Evolutionary conservation across 257 asterid species (phyloP).

Genomic region (Solanum tarijense): DNA sequence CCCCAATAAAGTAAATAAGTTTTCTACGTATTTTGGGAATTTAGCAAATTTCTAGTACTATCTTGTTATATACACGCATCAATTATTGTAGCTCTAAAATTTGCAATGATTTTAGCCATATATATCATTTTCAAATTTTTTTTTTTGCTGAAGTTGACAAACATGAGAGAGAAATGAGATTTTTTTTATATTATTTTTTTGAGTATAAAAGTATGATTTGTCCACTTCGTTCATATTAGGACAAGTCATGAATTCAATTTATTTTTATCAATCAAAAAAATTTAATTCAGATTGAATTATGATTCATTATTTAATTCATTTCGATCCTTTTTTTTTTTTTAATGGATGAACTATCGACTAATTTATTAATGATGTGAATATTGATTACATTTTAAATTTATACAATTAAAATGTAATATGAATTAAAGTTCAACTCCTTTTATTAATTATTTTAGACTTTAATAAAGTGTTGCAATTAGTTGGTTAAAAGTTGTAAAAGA

Average conservation of each 20-base stretch:
- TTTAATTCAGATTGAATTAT: not conserved
- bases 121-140: not conserved
- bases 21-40: not conserved
- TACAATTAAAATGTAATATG: not conserved
- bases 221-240: not conserved
- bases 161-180: not conserved
- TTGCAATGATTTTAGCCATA: not conserved
- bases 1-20: not conserved
- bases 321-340: not conserved
- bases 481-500: not conserved
- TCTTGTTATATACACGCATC: not conserved
- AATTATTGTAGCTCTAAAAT: not conserved
- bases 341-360: fast-evolving
- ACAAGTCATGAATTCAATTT: not conserved
- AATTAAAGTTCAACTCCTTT: not conserved
- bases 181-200: not conserved
- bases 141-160: not conserved
- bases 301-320: not conserved
- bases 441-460: not conserved
- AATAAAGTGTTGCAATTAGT: not conserved
- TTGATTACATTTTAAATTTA: not conserved
- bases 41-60: not conserved
- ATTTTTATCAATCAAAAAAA: not conserved
- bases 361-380: not conserved
- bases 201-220: not conserved